phyloP scores from a whole-genome alignment of 306 rosid genomes.

The Vicia sativa region DNA sequence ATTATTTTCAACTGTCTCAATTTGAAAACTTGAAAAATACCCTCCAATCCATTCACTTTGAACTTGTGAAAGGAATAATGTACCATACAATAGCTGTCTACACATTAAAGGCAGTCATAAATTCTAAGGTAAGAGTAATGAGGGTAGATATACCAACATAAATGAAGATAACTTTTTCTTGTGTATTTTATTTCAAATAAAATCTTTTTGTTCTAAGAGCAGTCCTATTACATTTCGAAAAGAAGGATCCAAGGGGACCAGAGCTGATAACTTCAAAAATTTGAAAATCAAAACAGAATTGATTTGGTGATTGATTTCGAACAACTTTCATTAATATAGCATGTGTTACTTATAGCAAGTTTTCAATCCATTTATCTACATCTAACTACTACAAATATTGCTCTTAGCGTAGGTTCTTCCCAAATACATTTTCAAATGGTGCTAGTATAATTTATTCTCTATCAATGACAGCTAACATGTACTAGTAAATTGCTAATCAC shows the following conservation, averaged over 20 bases:
- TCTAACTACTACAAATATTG: conserved; percentile 26
- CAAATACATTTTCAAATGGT: neutral
- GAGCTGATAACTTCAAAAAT: conserved; percentile 22
- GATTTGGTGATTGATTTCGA: conserved; percentile 28
- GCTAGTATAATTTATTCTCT: conserved; percentile 6
- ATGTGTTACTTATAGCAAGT: neutral
- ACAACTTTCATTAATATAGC: conserved; percentile 35
- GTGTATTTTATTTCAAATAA: neutral
- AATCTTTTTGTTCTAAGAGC: neutral
- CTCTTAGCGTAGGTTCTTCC: neutral
- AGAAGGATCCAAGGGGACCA: conserved; percentile 20
- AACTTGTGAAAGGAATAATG: conserved; percentile 47
- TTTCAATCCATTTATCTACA: neutral
- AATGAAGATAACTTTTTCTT: conserved; percentile 39
- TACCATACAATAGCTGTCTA: conserved; percentile 35
- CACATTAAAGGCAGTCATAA: conserved; percentile 51
- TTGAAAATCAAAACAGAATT: conserved; percentile 16
- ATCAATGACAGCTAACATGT: conserved; percentile 13
- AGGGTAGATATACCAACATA: conserved; percentile 48
- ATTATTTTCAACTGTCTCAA: conserved; percentile 33
- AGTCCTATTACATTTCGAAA: conserved; percentile 8
- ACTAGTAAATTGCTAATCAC: conserved; percentile 1
- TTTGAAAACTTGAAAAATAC: conserved; percentile 42
- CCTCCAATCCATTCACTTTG: conserved; percentile 40
- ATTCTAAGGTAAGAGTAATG: conserved; percentile 39